phyloP scores from a whole-genome alignment of 2,329 filamentous ascomycete species.

The Fusarium pseudoanthophilum region DNA sequence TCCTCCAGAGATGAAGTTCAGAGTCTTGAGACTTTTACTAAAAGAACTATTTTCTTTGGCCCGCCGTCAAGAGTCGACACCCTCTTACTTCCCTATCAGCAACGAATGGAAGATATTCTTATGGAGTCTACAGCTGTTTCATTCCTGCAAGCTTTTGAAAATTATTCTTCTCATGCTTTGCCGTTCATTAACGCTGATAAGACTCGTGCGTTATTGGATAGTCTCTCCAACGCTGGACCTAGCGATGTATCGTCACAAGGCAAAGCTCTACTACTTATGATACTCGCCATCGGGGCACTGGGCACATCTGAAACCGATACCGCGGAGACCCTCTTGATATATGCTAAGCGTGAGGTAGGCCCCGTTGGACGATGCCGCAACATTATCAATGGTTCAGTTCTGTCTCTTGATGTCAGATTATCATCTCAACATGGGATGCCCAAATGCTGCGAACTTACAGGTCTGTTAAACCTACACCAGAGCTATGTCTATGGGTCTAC shows the following conservation, averaged over 20 bases:
- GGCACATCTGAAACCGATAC: rapidly evolving
- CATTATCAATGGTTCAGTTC: background rate
- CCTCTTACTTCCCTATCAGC: rapidly evolving
- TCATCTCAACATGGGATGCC: background rate
- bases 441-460: background rate
- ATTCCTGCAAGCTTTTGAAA: rapidly evolving
- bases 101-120: background rate
- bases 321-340: background rate
- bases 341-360: background rate
- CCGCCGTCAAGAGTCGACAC: no score
- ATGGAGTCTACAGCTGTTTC: rapidly evolving
- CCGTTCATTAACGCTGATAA: rapidly evolving
- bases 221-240: no score
- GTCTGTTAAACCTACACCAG: background rate
- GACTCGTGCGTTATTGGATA: no score
- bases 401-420: background rate
- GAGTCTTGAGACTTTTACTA: background rate
- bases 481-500: background rate
- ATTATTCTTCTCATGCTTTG: background rate
- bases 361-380: background rate
- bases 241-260: no score
- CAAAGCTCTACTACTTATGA: background rate
- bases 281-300: background rate
- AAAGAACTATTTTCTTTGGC: background rate
- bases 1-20: background rate